These are phyloP conservation scores for Hymenoscyphus albidus DNA, from an alignment of 2,329 filamentous ascomycete genomes.

Conservation along the genomic window DNA sequence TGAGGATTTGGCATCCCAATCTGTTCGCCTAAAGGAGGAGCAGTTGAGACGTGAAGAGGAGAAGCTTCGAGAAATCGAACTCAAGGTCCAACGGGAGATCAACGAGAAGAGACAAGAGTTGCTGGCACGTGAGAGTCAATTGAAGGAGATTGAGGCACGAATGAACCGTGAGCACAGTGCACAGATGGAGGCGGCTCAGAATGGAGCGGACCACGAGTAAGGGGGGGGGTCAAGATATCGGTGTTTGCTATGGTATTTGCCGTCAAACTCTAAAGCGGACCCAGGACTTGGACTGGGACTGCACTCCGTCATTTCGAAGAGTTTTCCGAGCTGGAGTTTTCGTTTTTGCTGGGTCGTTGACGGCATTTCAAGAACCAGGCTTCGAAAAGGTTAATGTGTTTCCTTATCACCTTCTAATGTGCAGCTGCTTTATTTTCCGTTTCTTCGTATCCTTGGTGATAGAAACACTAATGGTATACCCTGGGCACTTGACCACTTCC, in stretches of 20 bases:
- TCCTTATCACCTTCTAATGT: constrained; percentile 37
- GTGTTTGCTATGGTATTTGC: constrained; percentile 7
- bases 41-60: constrained; percentile 98
- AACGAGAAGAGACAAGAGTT: constrained; percentile 99
- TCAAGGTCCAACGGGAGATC: constrained; percentile 99
- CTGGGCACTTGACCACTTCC: constrained; percentile 18
- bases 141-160: constrained; percentile 96
- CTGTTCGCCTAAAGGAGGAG: constrained; percentile 98
- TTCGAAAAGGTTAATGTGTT: constrained; percentile 35
- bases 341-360: constrained; percentile 34
- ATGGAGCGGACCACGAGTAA: constrained; percentile 21
- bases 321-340: constrained; percentile 29
- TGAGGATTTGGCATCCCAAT: constrained; percentile 93
- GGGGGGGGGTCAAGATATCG: constrained; percentile 25
- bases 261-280: constrained; percentile 15
- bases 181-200: constrained; percentile 36
- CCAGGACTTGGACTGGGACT: constrained; percentile 20
- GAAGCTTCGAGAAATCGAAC: constrained; percentile 98
- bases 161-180: constrained; percentile 83
- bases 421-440: constrained; percentile 31
- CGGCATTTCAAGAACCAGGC: constrained; percentile 34
- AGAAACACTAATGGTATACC: constrained; percentile 21
- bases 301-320: constrained; percentile 24
- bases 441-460: constrained; percentile 25
- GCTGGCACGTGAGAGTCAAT: constrained; percentile 92